Base-by-base conservation (phyloP, 2,329 filamentous ascomycete genomes). In the Ascomycota sp. region DNA sequence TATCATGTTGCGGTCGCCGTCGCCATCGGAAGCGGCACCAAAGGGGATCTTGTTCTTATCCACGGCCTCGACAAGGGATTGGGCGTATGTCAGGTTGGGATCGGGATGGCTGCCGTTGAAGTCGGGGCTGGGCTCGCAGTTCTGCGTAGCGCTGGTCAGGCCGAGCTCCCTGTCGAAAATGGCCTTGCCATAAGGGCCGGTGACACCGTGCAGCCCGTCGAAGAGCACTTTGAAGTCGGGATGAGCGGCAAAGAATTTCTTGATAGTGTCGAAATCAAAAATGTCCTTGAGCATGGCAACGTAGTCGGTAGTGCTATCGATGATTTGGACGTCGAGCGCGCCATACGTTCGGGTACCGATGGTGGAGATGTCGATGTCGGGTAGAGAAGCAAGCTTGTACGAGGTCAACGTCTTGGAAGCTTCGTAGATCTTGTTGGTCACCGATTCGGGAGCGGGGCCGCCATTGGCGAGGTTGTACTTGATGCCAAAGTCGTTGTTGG, bases 1-100 rank as follows among this genome's bases (percentile, higher is more conserved):
- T 50, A 98, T 98, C 89, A 98, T 98, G 72, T 98, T 98, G 44
- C 89, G 80, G 63, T 98, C 89, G 46, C 89, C 89, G 45, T 98
- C 89, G 43, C 89, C 89, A 43, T 98, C 89, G 38, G 81, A 92
- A 28, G 89, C 89, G 34, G 89, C 89, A 47, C 89, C 89, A 45
- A 98, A 98, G 48, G 91, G 89, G 39, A 98, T 83, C 35, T 73
- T 69, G 45, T 81, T 74, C 61, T 80, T 80, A 56, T 98, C 83
- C 25, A 98, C 89, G 36, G 74, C 79, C 47, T 93, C 82, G 35
- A 98, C 89, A 25, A 98, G 69, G 31, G 82, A 86, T 58, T 91
- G 81, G 20, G 89, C 89, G 46, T 98, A 98, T 34, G 89, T 91
- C 23, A 98, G 71, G 63, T 98, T 98, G 41, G 89, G 89, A 51